Evolutionary conservation across 2,329 filamentous ascomycete species (phyloP), one percentile per base, ranked within the genome.

Genomic region (Hypoxylon sp.): DNA sequence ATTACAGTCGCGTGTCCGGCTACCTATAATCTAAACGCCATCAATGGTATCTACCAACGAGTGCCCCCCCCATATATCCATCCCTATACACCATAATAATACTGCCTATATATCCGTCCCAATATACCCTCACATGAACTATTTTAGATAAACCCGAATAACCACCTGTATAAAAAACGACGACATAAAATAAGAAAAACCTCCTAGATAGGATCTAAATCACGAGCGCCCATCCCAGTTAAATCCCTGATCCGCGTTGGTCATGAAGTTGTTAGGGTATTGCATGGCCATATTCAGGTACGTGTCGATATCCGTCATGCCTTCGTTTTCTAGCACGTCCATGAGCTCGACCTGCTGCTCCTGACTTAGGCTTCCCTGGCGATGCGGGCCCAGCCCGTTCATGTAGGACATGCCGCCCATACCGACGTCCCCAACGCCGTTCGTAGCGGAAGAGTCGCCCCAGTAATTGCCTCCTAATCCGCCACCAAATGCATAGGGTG

Each of bases 341-440:
- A 95, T 91, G 26, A 96, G 75, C 73, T 96, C 89, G 57, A 87
- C 73, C 71, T 94, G 90, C 70, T 95, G 90, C 64, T 90, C 83
- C 57, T 91, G 87, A 51, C 86, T 92, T 21, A 95, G 75, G 51
- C 80, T 89, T 59, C 85, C 90, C 63, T 83, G 84, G 51, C 78
- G 81, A 66, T 81, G 80, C 17, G 73, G 69, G 2, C 69, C 65
- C n/a, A 69, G 37, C 17, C 60, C 60, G 27, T 60, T 40, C 6
- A 69, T 57, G 37, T 69, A 60, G 9, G 58, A 51, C 23, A 62
- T 55, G 17, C 57, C 52, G 11, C 51, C 53, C 38, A 57, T 50
- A 4, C 63, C 61, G 16, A 66, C 51, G n/a, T 63, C 61, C 27
- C 57, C 61, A 11, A 59, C 42, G 19, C 64, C 63, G 26, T 66